These are phyloP conservation scores for Silene conica DNA, from an alignment of 148 eudicot genomes.

Conservation along the genomic window DNA sequence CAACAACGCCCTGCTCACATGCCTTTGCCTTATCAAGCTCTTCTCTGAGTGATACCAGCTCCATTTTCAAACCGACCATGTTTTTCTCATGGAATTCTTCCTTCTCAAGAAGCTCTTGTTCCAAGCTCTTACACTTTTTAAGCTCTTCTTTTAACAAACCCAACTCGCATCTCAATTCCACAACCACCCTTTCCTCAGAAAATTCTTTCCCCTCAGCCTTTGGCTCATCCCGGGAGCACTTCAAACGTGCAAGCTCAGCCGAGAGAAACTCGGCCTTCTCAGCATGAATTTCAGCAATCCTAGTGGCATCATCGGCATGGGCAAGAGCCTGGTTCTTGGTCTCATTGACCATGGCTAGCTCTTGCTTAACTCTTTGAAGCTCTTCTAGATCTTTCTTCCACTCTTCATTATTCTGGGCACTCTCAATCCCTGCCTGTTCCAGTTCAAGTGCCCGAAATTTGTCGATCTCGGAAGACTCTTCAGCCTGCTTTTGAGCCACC, in stretches of 20 bases:
- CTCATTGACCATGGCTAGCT: constrained; percentile 52
- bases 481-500: constrained; percentile 76
- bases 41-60: neutral
- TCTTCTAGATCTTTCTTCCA: constrained; percentile 75
- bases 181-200: constrained; percentile 36
- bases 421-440: constrained; percentile 33
- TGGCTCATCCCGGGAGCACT: constrained; percentile 57
- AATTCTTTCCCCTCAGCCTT: constrained; percentile 39
- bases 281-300: constrained; percentile 71
- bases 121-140: constrained; percentile 26
- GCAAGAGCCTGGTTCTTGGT: constrained; percentile 68
- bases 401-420: constrained; percentile 80
- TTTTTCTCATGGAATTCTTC: constrained; percentile 35
- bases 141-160: constrained; percentile 30
- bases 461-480: constrained; percentile 37
- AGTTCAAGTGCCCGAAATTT: neutral
- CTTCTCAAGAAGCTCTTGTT: constrained; percentile 45
- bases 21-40: constrained; percentile 30
- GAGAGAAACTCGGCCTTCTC: constrained; percentile 61
- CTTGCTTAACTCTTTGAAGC: constrained; percentile 62
- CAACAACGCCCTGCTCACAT: constrained; percentile 43
- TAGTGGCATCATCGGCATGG: constrained; percentile 86
- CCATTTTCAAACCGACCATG: constrained; percentile 36
- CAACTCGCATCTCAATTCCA: constrained; percentile 34
- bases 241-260: constrained; percentile 61